phyloP scores from a whole-genome alignment of 768 basidiomycete species.

The Calocera viscosa region DNA sequence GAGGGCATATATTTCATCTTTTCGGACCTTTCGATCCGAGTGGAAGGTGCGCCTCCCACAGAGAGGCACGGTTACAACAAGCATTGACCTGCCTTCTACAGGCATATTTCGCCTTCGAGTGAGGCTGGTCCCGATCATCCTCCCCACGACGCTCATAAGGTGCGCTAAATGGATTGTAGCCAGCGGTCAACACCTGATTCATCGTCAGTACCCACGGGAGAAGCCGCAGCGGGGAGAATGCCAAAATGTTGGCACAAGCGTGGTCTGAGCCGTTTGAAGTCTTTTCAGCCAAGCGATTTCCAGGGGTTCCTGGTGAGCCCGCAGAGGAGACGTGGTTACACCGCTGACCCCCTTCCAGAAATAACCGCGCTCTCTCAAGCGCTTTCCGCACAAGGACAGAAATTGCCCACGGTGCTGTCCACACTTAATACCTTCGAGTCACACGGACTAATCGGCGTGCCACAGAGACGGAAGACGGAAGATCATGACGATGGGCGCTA shows the following conservation, averaged over 20 bases:
- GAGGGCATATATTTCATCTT: conserved; percentile 90
- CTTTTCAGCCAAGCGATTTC: conserved; percentile 86
- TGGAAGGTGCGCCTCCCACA: conserved; percentile 48
- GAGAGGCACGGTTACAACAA: background rate
- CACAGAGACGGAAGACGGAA: background rate
- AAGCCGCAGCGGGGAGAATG: background rate
- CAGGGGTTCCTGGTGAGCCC: conserved; percentile 69
- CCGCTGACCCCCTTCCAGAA: conserved; percentile 33
- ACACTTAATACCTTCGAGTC: conserved; percentile 23
- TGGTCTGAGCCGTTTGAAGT: conserved; percentile 78
- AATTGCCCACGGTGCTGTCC: conserved; percentile 62
- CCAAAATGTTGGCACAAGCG: conserved; percentile 58
- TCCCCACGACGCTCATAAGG: conserved; percentile 45
- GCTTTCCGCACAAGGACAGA: conserved; percentile 81
- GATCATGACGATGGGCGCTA: conserved; percentile 1
- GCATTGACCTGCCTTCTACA: conserved; percentile 22
- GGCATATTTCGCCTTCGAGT: conserved; percentile 77
- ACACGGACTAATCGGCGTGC: conserved; percentile 27
- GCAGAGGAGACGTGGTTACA: conserved; percentile 15
- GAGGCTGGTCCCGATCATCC: conserved; percentile 35
- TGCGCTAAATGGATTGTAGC: background rate
- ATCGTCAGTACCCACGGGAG: background rate
- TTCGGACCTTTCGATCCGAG: conserved; percentile 85
- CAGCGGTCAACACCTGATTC: background rate
- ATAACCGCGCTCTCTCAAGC: conserved; percentile 84